A percentile compares a stretch with the other conserved stretches of the same genome.
Conservation (phyloP, 495 filamentous ascomycete species). For the Aspergillus bertholletiae region DNA sequence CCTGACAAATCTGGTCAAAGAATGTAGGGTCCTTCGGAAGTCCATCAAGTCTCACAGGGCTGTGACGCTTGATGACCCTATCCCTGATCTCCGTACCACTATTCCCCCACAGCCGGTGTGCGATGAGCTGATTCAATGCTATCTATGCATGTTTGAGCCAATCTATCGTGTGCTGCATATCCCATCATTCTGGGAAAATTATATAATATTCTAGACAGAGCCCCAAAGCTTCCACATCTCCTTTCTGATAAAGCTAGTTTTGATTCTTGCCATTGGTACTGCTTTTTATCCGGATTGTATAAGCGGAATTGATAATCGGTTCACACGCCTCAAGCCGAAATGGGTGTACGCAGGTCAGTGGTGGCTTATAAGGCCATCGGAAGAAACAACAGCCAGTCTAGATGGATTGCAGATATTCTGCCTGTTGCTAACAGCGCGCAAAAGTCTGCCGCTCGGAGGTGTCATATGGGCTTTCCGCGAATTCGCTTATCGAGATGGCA, state of each 20-base stretch:
- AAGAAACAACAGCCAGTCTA: slow-evolving; percentile 40
- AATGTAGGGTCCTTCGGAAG: slow-evolving; percentile 15
- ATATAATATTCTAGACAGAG: slow-evolving; percentile 32
- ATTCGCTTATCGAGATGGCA: slow-evolving; percentile 45
- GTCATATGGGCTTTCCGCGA: slow-evolving; percentile 47
- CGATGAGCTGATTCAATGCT: slow-evolving; percentile 42
- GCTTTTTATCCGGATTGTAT: slow-evolving; percentile 21
- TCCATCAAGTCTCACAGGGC: slow-evolving; percentile 17
- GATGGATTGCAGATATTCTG: slow-evolving; percentile 48
- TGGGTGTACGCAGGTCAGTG: slow-evolving; percentile 53
- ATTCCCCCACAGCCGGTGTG: slow-evolving; percentile 17
- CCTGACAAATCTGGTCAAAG: slow-evolving; percentile 12
- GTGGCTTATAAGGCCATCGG: slow-evolving; percentile 49
- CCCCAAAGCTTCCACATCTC: slow-evolving; percentile 18
- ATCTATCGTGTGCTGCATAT: slow-evolving; percentile 45
- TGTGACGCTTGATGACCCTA: slow-evolving; percentile 12
- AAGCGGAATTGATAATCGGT: background rate
- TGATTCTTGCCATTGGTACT: slow-evolving; percentile 23
- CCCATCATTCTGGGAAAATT: slow-evolving; percentile 45
- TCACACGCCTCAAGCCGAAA: slow-evolving; percentile 5
- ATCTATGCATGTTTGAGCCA: slow-evolving; percentile 46
- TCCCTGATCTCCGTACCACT: slow-evolving; percentile 15
- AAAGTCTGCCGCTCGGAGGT: slow-evolving; percentile 42
- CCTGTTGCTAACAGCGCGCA: slow-evolving; percentile 45
- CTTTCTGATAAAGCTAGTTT: slow-evolving; percentile 21